These are phyloP conservation scores for Diaporthe nobilis DNA, from an alignment of 2,329 filamentous ascomycete species.

Conservation along the genomic window DNA sequence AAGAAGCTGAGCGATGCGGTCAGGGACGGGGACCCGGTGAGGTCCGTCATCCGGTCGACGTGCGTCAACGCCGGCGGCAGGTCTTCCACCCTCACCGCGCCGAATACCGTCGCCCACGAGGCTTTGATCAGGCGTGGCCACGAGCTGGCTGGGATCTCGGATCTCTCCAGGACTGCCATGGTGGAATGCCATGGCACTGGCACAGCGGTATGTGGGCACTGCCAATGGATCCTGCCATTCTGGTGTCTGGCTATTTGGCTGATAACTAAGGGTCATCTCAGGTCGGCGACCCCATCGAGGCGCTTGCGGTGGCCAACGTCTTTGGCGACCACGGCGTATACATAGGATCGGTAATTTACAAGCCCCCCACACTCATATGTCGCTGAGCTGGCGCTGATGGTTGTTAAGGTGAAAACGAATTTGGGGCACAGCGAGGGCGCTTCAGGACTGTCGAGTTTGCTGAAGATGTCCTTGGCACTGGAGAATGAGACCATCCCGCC, in stretches of 20 bases:
- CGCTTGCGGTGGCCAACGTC: slow-evolving; percentile 49
- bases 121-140: slow-evolving; percentile 52
- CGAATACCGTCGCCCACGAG: slow-evolving; percentile 52
- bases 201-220: slow-evolving; percentile 43
- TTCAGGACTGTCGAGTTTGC: slow-evolving; percentile 57
- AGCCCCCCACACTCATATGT: background rate
- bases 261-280: background rate
- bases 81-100: slow-evolving; percentile 56
- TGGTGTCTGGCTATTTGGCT: background rate
- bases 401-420: slow-evolving; percentile 52
- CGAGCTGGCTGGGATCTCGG: slow-evolving; percentile 46
- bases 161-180: slow-evolving; percentile 49
- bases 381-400: background rate
- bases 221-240: background rate
- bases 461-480: slow-evolving; percentile 59
- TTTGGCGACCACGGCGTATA: slow-evolving; percentile 48
- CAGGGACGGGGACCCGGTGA: slow-evolving; percentile 59
- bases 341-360: slow-evolving; percentile 48
- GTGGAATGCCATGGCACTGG: slow-evolving; percentile 55
- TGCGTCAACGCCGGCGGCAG: slow-evolving; percentile 60
- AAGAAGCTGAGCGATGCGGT: slow-evolving; percentile 63
- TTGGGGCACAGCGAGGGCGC: slow-evolving; percentile 62
- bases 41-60: slow-evolving; percentile 56
- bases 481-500: slow-evolving; percentile 57
- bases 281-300: slow-evolving; percentile 52